These are phyloP conservation scores for Aureobasidium leucospermi DNA, from an alignment of 2,329 filamentous ascomycete genomes.

Conservation along the genomic window DNA sequence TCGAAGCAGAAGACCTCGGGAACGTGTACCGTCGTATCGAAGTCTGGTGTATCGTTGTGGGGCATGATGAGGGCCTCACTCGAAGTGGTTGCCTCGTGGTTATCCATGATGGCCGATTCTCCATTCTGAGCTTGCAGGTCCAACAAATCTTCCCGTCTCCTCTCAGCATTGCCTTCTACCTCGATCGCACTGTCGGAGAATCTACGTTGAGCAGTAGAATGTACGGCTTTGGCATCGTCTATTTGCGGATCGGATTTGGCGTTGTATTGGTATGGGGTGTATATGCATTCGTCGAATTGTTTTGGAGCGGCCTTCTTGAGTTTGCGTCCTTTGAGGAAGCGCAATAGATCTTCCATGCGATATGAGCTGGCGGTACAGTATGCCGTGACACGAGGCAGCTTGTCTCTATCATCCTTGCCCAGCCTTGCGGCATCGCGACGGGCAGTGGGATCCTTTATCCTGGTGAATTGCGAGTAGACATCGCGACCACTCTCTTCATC, in stretches of 20 bases:
- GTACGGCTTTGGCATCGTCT: constrained; percentile 26
- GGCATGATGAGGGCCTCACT: constrained; percentile 24
- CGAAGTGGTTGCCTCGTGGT: constrained; percentile 13
- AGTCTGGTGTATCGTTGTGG: constrained; percentile 50
- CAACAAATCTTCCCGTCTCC: constrained; percentile 30
- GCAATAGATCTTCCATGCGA: constrained; percentile 80
- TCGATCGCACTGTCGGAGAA: constrained; percentile 68
- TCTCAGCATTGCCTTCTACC: constrained; percentile 45
- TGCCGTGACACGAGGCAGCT: constrained; percentile 83
- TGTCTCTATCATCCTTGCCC: constrained; percentile 85
- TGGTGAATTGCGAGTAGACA: constrained; percentile 94
- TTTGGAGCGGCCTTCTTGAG: constrained; percentile 77
- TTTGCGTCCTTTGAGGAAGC: constrained; percentile 82
- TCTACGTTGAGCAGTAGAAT: constrained; percentile 48
- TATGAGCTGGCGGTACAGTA: constrained; percentile 95
- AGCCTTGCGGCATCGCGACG: constrained; percentile 83
- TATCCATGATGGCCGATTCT: constrained; percentile 11
- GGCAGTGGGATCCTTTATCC: constrained; percentile 94
- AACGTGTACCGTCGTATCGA: constrained; percentile 82
- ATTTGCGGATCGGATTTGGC: constrained; percentile 25
- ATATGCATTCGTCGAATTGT: constrained; percentile 94
- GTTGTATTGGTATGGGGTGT: constrained; percentile 81
- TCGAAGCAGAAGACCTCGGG: constrained; percentile 95
- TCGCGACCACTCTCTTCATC: constrained; percentile 92
- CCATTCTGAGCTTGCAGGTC: constrained; percentile 21